These are phyloP conservation scores for Nemania abortiva DNA, from an alignment of 2,329 filamentous ascomycete species.

Conservation along the genomic window DNA sequence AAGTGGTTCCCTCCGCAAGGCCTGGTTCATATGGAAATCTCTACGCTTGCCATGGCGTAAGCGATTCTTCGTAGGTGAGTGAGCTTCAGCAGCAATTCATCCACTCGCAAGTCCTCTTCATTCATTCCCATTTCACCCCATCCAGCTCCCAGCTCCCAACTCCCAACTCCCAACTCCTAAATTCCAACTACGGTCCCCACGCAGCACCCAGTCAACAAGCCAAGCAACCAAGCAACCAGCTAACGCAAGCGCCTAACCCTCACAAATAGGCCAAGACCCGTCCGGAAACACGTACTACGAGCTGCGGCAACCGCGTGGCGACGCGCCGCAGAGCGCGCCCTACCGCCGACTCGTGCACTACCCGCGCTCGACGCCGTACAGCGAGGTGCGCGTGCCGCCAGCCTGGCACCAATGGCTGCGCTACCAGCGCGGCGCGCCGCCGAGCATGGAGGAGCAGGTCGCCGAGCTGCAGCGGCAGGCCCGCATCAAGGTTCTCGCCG, in stretches of 20 bases:
- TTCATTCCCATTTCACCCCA: not conserved
- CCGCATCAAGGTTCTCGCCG: constrained; percentile 67
- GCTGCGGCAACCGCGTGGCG: constrained; percentile 65
- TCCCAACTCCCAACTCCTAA: not conserved
- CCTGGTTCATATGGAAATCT: constrained; percentile 73
- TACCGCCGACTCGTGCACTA: constrained; percentile 74
- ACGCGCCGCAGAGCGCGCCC: constrained; percentile 40
- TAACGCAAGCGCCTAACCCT: not conserved
- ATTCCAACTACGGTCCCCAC: not conserved
- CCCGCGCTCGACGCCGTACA: constrained; percentile 65
- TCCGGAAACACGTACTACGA: constrained; percentile 78
- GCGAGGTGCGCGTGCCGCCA: constrained; percentile 68
- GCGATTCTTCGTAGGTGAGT: constrained; percentile 69
- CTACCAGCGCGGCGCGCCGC: constrained; percentile 66
- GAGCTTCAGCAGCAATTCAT: not conserved
- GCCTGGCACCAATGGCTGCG: constrained; percentile 78
- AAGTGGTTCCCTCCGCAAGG: constrained; percentile 55
- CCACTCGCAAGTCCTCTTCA: not conserved
- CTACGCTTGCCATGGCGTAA: constrained; percentile 74
- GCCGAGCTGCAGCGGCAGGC: constrained; percentile 65
- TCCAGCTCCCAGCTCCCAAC: not conserved
- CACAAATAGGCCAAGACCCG: constrained; percentile 68
- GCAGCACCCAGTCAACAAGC: not conserved
- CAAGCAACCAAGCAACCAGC: not conserved
- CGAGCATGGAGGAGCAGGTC: constrained; percentile 68